A percentile compares a stretch with the other conserved stretches of the same genome.
Evolutionary conservation across 139 green algal genomes (phyloP).

Genomic region (Chlamydomonas sp.): DNA sequence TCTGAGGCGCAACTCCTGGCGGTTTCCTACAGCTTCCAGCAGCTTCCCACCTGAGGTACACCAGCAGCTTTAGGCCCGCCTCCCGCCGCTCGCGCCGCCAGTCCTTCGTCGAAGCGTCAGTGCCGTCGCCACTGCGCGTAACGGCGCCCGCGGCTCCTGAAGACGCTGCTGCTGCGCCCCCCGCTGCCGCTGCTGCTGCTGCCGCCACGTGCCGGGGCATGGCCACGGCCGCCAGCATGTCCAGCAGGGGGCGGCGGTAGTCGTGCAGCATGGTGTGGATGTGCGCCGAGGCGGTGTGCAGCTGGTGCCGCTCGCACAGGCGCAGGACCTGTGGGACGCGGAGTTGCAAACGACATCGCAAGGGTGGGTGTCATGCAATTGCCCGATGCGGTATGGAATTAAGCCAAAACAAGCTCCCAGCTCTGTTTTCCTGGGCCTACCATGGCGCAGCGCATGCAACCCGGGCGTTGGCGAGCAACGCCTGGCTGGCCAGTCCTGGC

Average conservation of each 20-base stretch:
- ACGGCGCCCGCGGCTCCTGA: not conserved
- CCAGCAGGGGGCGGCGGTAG: constrained; percentile 76
- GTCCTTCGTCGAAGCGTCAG: not conserved
- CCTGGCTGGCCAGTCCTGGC: no score
- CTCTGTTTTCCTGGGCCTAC: no score
- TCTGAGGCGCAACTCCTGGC: no score
- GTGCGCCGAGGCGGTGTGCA: constrained; percentile 81
- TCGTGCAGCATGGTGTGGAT: constrained; percentile 85
- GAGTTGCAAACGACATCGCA: no score
- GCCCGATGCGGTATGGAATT: no score
- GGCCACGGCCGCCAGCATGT: constrained; percentile 78
- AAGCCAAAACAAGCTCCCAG: no score
- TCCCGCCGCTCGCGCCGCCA: not conserved
- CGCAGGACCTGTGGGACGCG: constrained; percentile 62
- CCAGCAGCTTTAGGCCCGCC: constrained; percentile 72
- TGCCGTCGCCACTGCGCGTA: not conserved
- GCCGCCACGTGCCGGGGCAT: not conserved
- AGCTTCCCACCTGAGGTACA: constrained; percentile 65
- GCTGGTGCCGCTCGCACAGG: constrained; percentile 78
- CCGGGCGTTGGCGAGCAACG: no score
- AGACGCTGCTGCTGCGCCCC: not conserved
- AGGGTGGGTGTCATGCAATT: no score
- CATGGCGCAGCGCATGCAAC: no score
- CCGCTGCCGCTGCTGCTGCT: not conserved
- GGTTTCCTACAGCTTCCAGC: no score